Base-by-base conservation (phyloP, 148 eudicot genomes). In the Camellia granthamiana region DNA sequence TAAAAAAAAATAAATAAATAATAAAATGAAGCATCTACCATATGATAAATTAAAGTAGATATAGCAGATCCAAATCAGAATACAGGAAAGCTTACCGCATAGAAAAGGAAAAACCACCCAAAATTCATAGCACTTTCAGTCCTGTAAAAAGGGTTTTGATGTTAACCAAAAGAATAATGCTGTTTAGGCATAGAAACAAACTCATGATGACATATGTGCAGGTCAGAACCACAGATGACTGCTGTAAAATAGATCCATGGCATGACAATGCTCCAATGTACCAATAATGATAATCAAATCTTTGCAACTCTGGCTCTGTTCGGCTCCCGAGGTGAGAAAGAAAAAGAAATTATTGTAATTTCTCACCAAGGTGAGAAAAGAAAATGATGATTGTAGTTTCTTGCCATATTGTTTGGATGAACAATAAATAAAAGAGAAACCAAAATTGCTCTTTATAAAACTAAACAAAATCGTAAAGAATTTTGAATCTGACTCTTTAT, bases 91-190 rank as follows among this genome's bases (percentile, higher is more conserved):
- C 83, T 83, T 87, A 90, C 96, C 91, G 86, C 41, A 78, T 92
- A 92, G 74, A 94, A 92, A 64, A 94, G 55, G 89, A 94, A 92
- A 87, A 94, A 94, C 92, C 91, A 89, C 56, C 89, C 89, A 42
- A 89, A 93, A 85, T 83, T 90, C 87, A 93, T 23, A 77, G 92
- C 95, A 89, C 98, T 88, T 62, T 90, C 98, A 68, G 82, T 94
- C 94, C 98, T 93, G 86, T 74, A 80, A 77, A 46, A 80, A 60
- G 30, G 42, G 55, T 59, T 30, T 13, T 62, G 1, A 41, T 66
- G 67, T 78, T 62, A 78, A 65, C 18, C 11, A 58, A 49, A 44
- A 46, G 7, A 41, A 41, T 12, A 0, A 13, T 69, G 18, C 41
- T 47, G 23, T 43, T 30, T n/a, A 13, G 7, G 12, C 15, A 6